Evolutionary conservation across 2,329 filamentous ascomycete species (phyloP).

Genomic region (Penicillium sp.): DNA sequence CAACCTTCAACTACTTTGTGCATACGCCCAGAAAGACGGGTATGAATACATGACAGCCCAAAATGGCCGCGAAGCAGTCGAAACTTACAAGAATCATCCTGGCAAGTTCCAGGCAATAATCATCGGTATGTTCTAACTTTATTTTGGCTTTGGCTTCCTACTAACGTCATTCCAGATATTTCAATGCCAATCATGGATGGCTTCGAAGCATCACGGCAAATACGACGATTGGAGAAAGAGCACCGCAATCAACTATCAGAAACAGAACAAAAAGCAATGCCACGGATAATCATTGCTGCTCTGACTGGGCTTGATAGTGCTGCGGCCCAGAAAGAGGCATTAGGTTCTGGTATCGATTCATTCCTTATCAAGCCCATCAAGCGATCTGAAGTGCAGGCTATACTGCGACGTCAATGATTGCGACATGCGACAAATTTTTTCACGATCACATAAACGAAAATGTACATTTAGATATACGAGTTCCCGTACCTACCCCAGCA

Average conservation of each 20-base stretch:
- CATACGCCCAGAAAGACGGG: slow-evolving; percentile 30
- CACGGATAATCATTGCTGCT: slow-evolving; percentile 24
- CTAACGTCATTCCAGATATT: slow-evolving; percentile 27
- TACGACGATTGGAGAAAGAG: slow-evolving; percentile 27
- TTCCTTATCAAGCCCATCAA: slow-evolving; percentile 35
- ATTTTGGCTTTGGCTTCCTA: neutral
- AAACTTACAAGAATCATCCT: slow-evolving; percentile 18
- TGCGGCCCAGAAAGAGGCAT: slow-evolving; percentile 31
- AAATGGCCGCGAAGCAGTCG: slow-evolving; percentile 36
- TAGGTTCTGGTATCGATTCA: slow-evolving; percentile 32
- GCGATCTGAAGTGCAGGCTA: slow-evolving; percentile 1
- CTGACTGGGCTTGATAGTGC: slow-evolving; percentile 33
- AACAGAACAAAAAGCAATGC: neutral
- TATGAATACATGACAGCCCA: slow-evolving; percentile 31
- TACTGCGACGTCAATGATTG: neutral
- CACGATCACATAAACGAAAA: neutral
- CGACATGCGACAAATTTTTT: neutral
- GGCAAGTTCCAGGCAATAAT: slow-evolving; percentile 7
- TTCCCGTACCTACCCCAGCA: neutral
- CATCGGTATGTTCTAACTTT: slow-evolving; percentile 9
- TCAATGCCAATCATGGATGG: slow-evolving; percentile 41
- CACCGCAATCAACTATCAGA: slow-evolving; percentile 2
- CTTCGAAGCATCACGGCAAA: slow-evolving; percentile 30
- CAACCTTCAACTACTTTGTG: slow-evolving; percentile 35
- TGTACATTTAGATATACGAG: neutral